Percentiles rank a stretch among this genome's conserved stretches.
phyloP scores from a whole-genome alignment of 345 rosid genomes.

The Rhodamnia argentea region DNA sequence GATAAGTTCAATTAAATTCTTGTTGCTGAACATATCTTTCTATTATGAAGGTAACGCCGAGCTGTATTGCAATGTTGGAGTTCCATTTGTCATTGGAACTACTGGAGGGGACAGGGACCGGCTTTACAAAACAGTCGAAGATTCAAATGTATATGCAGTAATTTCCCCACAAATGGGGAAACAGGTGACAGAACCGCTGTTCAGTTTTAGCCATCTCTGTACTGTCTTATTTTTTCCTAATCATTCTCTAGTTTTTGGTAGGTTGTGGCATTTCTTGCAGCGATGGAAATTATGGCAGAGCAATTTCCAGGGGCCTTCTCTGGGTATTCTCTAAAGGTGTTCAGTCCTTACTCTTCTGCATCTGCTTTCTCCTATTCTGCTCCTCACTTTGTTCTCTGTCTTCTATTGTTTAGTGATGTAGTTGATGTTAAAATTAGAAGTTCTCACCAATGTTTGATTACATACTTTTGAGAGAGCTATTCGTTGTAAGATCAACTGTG shows the following conservation, averaged over 20 bases:
- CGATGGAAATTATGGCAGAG: slow-evolving; percentile 95
- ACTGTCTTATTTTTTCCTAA: slow-evolving; percentile 3
- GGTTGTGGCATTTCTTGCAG: slow-evolving; percentile 98
- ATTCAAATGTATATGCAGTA: slow-evolving; percentile 67
- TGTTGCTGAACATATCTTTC: neutral
- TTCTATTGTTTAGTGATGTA: neutral
- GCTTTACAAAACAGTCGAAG: slow-evolving; percentile 60
- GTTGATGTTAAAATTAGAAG: neutral
- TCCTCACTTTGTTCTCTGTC: neutral
- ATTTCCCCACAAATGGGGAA: slow-evolving; percentile 99
- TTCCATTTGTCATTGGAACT: slow-evolving; percentile 97
- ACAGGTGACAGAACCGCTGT: slow-evolving; percentile 32
- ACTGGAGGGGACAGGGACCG: slow-evolving; percentile 81
- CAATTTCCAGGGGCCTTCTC: slow-evolving; percentile 95
- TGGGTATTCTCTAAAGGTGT: slow-evolving; percentile 78
- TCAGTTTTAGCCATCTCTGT: neutral
- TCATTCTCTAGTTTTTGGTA: slow-evolving; percentile 14
- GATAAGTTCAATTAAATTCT: neutral
- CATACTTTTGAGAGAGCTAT: neutral
- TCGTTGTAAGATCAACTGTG: neutral
- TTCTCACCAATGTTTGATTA: neutral
- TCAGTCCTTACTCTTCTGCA: neutral
- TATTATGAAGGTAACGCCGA: slow-evolving; percentile 57
- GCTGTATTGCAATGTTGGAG: slow-evolving; percentile 81
- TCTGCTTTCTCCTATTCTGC: neutral